Conservation (phyloP, 192 early-diverging fungal species). For the Umbelopsis isabellina region DNA sequence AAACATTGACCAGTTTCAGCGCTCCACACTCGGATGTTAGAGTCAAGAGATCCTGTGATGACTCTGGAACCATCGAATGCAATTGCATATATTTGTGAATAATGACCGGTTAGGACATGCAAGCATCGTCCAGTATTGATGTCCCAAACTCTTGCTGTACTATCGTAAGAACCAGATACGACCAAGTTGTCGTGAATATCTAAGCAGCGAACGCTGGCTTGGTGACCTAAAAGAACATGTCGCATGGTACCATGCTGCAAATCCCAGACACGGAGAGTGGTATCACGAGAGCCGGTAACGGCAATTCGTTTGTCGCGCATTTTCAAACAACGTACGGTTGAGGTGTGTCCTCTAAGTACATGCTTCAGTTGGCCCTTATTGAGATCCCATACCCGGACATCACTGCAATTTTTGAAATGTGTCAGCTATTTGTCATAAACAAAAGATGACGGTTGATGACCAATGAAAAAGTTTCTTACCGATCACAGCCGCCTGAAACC, state of each 20-base stretch:
- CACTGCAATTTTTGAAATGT: slow-evolving; percentile 33
- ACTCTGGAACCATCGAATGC: slow-evolving; percentile 84
- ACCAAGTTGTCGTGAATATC: slow-evolving; percentile 83
- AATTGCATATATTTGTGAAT: slow-evolving; percentile 94
- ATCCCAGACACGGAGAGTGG: slow-evolving; percentile 92
- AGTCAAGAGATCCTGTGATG: slow-evolving; percentile 91
- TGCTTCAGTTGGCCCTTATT: slow-evolving; percentile 83
- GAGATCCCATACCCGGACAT: slow-evolving; percentile 96
- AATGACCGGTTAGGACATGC: slow-evolving; percentile 83
- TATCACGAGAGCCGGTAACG: slow-evolving; percentile 93
- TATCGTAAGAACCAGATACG: slow-evolving; percentile 94
- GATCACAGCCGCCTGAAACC: slow-evolving; percentile 94
- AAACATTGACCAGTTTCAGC: slow-evolving; percentile 77
- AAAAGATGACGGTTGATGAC: neutral
- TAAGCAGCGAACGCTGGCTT: slow-evolving; percentile 88
- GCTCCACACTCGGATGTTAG: slow-evolving; percentile 91
- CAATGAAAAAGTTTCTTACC: slow-evolving; percentile 52
- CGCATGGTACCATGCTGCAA: slow-evolving; percentile 67
- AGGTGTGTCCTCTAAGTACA: slow-evolving; percentile 92
- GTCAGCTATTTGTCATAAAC: neutral
- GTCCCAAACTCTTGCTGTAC: slow-evolving; percentile 92
- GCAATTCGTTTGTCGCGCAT: slow-evolving; percentile 71
- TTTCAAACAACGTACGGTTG: slow-evolving; percentile 95
- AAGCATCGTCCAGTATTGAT: slow-evolving; percentile 69
- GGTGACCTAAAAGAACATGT: slow-evolving; percentile 85